Evolutionary conservation across 2,329 filamentous ascomycete genomes (phyloP).

Genomic region (Phialophora verrucosa): DNA sequence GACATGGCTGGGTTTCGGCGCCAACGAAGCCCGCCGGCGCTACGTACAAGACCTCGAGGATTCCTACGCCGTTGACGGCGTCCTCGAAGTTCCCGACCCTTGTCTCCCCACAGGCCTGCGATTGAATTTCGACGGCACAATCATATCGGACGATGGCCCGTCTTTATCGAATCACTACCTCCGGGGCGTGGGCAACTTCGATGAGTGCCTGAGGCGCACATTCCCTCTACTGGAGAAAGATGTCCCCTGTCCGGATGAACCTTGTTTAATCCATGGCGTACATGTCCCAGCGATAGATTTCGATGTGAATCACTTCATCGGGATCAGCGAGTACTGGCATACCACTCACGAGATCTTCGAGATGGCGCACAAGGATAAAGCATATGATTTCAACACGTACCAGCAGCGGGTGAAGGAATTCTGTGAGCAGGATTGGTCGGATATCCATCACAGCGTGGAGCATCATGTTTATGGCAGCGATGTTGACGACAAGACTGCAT

Average conservation of each 20-base stretch:
- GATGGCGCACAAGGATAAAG: constrained; percentile 73
- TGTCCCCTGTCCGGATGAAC: constrained; percentile 77
- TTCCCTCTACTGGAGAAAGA: constrained; percentile 91
- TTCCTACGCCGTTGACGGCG: constrained; percentile 63
- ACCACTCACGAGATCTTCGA: constrained; percentile 94
- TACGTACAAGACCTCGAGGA: constrained; percentile 81
- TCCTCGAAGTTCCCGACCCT: constrained; percentile 80
- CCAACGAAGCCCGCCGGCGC: constrained; percentile 84
- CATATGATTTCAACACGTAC: constrained; percentile 90
- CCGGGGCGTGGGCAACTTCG: constrained; percentile 83
- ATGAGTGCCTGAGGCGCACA: constrained; percentile 80
- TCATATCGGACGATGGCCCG: constrained; percentile 49
- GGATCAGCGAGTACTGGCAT: constrained; percentile 98
- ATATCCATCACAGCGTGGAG: constrained; percentile 71
- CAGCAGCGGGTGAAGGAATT: constrained; percentile 84
- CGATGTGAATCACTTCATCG: constrained; percentile 95
- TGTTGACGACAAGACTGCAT: constrained; percentile 72
- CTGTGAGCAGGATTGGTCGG: constrained; percentile 80
- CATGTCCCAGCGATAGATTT: constrained; percentile 97
- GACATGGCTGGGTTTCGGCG: constrained; percentile 97
- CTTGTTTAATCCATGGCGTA: constrained; percentile 87
- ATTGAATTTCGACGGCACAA: constrained; percentile 73
- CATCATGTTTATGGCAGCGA: constrained; percentile 75
- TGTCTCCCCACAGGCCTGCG: constrained; percentile 82
- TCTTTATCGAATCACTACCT: constrained; percentile 54